Conservation (phyloP, 495 filamentous ascomycete species). For the Tuber magnatum region DNA sequence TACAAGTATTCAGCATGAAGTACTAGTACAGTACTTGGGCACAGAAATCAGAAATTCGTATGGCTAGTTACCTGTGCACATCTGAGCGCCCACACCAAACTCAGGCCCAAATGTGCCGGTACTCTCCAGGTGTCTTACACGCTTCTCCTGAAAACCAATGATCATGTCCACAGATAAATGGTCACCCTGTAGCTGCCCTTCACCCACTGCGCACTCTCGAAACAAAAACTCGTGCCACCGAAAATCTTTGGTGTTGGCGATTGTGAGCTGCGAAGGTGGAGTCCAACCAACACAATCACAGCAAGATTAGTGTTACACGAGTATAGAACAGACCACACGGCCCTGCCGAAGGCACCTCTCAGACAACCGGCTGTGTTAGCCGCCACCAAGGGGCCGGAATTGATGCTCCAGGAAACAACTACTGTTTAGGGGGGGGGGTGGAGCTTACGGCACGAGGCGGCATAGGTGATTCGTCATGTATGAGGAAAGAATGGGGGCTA, state of each 20-base stretch:
- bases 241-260: neutral
- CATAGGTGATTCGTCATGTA: neutral
- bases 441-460: neutral
- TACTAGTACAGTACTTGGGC: no score
- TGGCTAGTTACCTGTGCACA: neutral
- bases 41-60: neutral
- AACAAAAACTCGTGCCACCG: neutral
- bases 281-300: neutral
- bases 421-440: neutral
- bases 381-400: neutral
- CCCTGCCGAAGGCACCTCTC: neutral
- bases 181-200: neutral
- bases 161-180: neutral
- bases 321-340: neutral
- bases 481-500: neutral
- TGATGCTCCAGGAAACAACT: neutral
- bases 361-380: neutral
- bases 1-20: neutral
- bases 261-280: neutral
- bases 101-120: neutral
- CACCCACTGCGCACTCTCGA: neutral
- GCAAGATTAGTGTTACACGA: neutral
- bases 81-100: neutral
- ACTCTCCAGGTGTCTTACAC: neutral
- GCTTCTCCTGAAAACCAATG: neutral